phyloP scores from a whole-genome alignment of 495 filamentous ascomycete species.

The Podospora conica region DNA sequence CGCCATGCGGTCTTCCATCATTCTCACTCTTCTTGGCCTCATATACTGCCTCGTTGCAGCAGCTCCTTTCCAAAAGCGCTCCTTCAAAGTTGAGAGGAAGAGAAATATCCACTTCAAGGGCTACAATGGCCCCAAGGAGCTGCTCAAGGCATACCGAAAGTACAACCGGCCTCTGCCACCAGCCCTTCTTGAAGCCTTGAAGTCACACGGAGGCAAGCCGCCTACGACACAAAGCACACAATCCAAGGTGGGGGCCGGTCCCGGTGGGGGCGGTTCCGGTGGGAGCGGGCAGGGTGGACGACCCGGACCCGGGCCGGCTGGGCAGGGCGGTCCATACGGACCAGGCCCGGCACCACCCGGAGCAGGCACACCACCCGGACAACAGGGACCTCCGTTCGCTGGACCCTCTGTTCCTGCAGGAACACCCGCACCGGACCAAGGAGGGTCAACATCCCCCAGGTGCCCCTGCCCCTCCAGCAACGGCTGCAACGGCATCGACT shows the following conservation, averaged over 20 bases:
- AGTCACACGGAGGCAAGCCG: conserved; percentile 15
- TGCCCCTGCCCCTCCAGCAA: background rate
- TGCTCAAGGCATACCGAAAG: conserved; percentile 59
- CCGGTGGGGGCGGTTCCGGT: background rate
- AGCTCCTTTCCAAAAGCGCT: conserved; percentile 33
- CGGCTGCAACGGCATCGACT: background rate
- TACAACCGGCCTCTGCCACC: conserved; percentile 49
- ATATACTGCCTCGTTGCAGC: conserved; percentile 37
- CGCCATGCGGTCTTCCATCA: conserved; percentile 32
- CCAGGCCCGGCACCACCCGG: background rate
- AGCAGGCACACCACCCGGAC: background rate
- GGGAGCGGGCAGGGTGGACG: background rate
- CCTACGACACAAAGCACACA: conserved; percentile 4
- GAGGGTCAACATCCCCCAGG: background rate
- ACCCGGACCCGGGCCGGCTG: no score
- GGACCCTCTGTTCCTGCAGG: background rate
- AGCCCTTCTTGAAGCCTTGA: conserved; percentile 33
- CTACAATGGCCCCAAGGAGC: conserved; percentile 48
- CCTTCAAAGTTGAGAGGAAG: conserved; percentile 56
- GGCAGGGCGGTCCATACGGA: background rate
- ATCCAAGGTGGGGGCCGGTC: conserved; percentile 23
- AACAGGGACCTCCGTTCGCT: background rate
- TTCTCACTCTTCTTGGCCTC: conserved; percentile 30
- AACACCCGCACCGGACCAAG: background rate
- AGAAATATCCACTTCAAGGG: conserved; percentile 47